These are phyloP conservation scores for Pezizomycotina sp. DNA, from an alignment of 2,329 filamentous ascomycete species.

Conservation along the genomic window DNA sequence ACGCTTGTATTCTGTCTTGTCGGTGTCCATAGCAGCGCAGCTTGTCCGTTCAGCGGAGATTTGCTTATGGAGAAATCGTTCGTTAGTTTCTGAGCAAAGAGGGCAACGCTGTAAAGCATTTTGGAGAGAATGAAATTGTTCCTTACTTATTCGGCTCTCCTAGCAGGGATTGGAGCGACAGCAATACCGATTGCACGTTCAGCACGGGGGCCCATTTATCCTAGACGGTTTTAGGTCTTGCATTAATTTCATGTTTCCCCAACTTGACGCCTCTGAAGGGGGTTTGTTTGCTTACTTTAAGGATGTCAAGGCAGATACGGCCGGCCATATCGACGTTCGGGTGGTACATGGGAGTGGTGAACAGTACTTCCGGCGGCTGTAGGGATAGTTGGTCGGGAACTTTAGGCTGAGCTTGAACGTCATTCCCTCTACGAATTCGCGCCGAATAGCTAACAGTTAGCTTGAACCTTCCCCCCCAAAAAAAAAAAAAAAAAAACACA, in stretches of 20 bases:
- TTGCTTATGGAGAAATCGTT: slow-evolving; percentile 42
- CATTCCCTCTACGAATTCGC: slow-evolving; percentile 44
- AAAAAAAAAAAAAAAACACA: neutral
- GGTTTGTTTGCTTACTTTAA: no score
- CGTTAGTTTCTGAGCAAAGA: no score
- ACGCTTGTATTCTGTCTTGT: slow-evolving; percentile 72
- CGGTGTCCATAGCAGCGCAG: slow-evolving; percentile 85
- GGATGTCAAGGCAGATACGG: slow-evolving; percentile 89
- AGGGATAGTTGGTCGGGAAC: slow-evolving; percentile 93
- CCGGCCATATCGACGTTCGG: slow-evolving; percentile 97
- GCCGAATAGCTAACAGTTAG: slow-evolving; percentile 1
- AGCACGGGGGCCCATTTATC: slow-evolving; percentile 98
- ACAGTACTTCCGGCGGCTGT: slow-evolving; percentile 73
- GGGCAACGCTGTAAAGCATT: slow-evolving; percentile 14
- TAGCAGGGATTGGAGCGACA: slow-evolving; percentile 86
- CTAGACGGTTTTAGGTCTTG: no score
- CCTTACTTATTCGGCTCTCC: slow-evolving; percentile 96
- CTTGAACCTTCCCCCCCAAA: neutral
- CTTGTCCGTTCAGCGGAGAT: slow-evolving; percentile 88
- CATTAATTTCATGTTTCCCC: no score
- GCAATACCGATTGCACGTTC: slow-evolving; percentile 81
- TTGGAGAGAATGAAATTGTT: slow-evolving; percentile 15
- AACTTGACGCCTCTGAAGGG: no score
- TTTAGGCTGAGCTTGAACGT: slow-evolving; percentile 82
- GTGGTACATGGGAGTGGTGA: slow-evolving; percentile 98